Base-by-base conservation (phyloP, 768 basidiomycete genomes). In the Suillus placidus region DNA sequence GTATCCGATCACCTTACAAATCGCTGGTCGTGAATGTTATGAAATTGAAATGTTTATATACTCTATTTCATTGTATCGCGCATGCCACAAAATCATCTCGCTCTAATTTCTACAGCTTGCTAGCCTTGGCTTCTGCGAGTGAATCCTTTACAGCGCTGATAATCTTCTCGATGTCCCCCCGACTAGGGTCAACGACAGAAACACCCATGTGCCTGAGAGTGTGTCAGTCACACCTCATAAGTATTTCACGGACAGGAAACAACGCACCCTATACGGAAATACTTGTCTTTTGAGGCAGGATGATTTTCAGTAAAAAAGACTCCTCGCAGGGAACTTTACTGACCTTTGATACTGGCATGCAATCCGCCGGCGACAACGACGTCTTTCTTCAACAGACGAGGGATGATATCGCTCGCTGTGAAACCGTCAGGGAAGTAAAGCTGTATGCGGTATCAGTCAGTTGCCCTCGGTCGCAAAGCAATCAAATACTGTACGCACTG, bases 301-400 rank as follows among this genome's bases (percentile, higher is more conserved):
- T 45, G 42, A 35, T 57, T 37, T 57, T 60, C 26, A 54, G 58
- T 47, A 26, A 58, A 20, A 9, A 51, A 32, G 16, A 61, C 20
- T n/a, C 14, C 4, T 60, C 8, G 57, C 12, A 38, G 12, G 64
- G 57, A 54, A 42, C 12, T 63, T 60, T 34, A 76, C 81, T n/a
- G 43, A 89, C 91, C 90, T 82, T 93, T 95, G 77, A 94, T 89
- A 43, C 82, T 85, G 65, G 87, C 85, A 77, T 97, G 93, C 67
- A 99, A 77, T 12, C 97, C 97, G 43, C 90, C 95, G 45, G 97
- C 94, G 47, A 94, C 87, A 49, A 97, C 84, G 63, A 99, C 82
- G 14, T 87, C 88, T 66, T 84, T 86, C 75, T 88, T 84, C 55
- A 81, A 81, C 34, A 99, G 82, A 55, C 88, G 84, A 8, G 93